A percentile compares a stretch with the other conserved stretches of the same genome.
These are phyloP conservation scores for Larix kaempferi DNA, from an alignment of 75 land plant species.

Conservation along the genomic window DNA sequence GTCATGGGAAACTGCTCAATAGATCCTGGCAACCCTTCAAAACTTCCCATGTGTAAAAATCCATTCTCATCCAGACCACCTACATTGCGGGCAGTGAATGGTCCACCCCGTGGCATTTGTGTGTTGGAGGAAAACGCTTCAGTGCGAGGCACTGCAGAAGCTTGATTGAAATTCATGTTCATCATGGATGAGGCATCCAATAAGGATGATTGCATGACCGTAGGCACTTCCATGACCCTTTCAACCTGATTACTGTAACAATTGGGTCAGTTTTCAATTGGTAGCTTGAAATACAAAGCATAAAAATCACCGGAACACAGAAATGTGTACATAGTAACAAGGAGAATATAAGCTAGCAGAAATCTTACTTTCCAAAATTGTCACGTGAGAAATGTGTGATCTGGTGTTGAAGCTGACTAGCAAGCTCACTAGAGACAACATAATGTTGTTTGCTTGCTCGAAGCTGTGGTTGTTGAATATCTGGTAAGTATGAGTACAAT, in stretches of 20 bases:
- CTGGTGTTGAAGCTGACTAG: background rate
- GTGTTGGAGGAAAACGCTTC: background rate
- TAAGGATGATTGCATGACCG: background rate
- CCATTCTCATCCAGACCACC: slow-evolving; percentile 5
- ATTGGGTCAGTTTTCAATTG: background rate
- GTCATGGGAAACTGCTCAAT: background rate
- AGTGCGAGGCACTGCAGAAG: background rate
- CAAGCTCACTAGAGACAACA: slow-evolving; percentile 2
- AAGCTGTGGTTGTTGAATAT: background rate
- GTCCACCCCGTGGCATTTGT: background rate
- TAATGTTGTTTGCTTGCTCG: slow-evolving; percentile 1
- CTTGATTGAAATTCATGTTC: slow-evolving; percentile 2
- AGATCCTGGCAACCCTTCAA: background rate
- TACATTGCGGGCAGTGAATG: background rate
- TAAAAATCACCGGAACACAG: background rate
- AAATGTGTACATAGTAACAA: background rate
- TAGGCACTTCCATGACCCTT: background rate
- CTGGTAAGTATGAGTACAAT: background rate
- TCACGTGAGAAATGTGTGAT: background rate
- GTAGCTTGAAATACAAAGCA: background rate
- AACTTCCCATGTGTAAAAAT: slow-evolving; percentile 9
- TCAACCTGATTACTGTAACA: background rate
- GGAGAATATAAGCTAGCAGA: background rate
- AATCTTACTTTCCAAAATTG: slow-evolving; percentile 5
- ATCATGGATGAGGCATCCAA: slow-evolving; percentile 3